Base-by-base conservation (phyloP, 257 asterid species). In the Solanum pinnatisectum region DNA sequence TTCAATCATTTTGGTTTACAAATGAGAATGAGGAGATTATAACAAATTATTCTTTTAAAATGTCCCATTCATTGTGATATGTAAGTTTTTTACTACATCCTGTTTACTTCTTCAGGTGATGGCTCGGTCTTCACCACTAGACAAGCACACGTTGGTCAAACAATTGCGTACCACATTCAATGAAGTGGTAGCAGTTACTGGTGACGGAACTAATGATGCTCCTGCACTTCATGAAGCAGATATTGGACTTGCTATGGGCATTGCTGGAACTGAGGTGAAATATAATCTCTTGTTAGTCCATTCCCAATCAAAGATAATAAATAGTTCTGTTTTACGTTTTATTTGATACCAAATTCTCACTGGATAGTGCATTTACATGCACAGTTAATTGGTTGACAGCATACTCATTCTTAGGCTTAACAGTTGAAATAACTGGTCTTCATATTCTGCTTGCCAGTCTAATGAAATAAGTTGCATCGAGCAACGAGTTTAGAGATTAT, bases 151-250 rank as follows among this genome's bases (percentile, higher is more conserved):
- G 42, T 74, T 96, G 87, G 99, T 96, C 92, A 95, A 93, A 92
- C 98, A 93, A 84, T 88, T 96, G 92, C 91, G 99, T 67, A 94
- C 98, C 9, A 95, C 96, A 20, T 95, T 95, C 78, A 92, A 94
- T 60, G 99, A 96, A 89, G 99, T 96, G 39, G 99, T 96, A 87
- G 99, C 99, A 42, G 99, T 97, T 39, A 95, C 99, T 59, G 99
- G 99, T 52, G 99, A 97, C 89, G 99, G 99, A 60, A 97, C 99
- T 7, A 97, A 97, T 65, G 99, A 97, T 91, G 98, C 99, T 78
- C 99, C 99, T 83, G 99, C 99, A 15, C 98, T 96, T 89, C 99
- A 95, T 88, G 99, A 96, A 92, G 99, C 99, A 35, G 99, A 96
- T 89, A 96, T 95, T 82, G 98, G 99, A 88, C 97, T 96, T 44